These are phyloP conservation scores for Exophiala mesophila DNA, from an alignment of 2,329 filamentous ascomycete species.

Conservation along the genomic window DNA sequence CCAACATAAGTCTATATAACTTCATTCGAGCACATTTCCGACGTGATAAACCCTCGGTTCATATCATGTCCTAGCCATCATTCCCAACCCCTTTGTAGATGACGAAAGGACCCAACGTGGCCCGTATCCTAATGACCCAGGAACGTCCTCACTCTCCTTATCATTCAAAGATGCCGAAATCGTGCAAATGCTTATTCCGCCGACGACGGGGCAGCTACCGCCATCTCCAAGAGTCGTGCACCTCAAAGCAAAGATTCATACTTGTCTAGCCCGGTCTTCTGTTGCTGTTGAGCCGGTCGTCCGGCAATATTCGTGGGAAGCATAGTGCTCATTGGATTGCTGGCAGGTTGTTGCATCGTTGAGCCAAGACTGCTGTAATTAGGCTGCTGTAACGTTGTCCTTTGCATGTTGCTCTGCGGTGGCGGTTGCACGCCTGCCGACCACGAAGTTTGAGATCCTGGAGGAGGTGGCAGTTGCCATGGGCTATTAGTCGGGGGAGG, in stretches of 20 bases:
- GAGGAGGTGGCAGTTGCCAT: constrained; percentile 21
- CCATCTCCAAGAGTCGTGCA: too few species aligned
- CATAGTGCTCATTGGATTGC: constrained; percentile 21
- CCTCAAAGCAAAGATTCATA: constrained; percentile 52
- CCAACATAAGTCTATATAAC: too few species aligned
- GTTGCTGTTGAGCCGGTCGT: constrained; percentile 27
- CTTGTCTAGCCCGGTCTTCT: constrained; percentile 47
- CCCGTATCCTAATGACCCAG: too few species aligned
- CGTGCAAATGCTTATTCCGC: too few species aligned
- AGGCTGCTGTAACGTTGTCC: constrained; percentile 18
- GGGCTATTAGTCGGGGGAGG: constrained; percentile 12
- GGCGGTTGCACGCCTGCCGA: constrained; percentile 31
- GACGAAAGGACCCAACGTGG: too few species aligned
- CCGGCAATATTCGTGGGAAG: constrained; percentile 26
- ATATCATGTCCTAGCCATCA: too few species aligned
- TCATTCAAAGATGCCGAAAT: too few species aligned
- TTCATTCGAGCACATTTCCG: too few species aligned
- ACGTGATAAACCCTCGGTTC: too few species aligned
- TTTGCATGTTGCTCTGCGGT: constrained; percentile 24
- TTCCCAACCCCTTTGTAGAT: too few species aligned
- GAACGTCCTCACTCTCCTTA: too few species aligned
- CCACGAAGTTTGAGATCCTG: constrained; percentile 5
- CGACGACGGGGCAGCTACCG: too few species aligned
- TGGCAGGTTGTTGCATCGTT: constrained; percentile 19
- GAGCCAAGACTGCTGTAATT: constrained; percentile 14